Conservation (phyloP, 352 stramenopile genomes). For the Globisporangium takayamanum region DNA sequence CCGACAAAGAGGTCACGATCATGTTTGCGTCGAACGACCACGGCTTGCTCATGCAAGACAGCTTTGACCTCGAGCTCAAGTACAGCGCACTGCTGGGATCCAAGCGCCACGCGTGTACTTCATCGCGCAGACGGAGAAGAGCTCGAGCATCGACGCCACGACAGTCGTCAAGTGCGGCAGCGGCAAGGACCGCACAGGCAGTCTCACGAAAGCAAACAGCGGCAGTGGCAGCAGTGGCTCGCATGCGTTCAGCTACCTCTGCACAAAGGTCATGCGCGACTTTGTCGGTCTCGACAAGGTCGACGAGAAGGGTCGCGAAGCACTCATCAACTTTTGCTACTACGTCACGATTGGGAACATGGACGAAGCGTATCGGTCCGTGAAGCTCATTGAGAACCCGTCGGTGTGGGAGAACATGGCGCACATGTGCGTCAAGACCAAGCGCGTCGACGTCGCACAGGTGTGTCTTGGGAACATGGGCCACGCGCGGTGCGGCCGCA, state of each 20-base stretch:
- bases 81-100: slow-evolving; percentile 78
- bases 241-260: slow-evolving; percentile 39
- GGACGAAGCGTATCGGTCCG: slow-evolving; percentile 91
- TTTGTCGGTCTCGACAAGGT: slow-evolving; percentile 90
- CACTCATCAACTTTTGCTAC: slow-evolving; percentile 94
- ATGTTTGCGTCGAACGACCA: slow-evolving; percentile 90
- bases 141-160: slow-evolving; percentile 26
- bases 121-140: slow-evolving; percentile 43
- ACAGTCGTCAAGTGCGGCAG: slow-evolving; percentile 31
- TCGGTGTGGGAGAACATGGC: slow-evolving; percentile 96
- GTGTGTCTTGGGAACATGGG: slow-evolving; percentile 94
- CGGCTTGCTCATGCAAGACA: slow-evolving; percentile 89
- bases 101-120: slow-evolving; percentile 80
- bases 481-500: slow-evolving; percentile 87
- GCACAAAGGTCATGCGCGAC: slow-evolving; percentile 88
- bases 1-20: slow-evolving; percentile 86
- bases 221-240: slow-evolving; percentile 16
- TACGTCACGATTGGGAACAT: slow-evolving; percentile 94
- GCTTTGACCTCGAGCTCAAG: slow-evolving; percentile 79
- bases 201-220: slow-evolving; percentile 10
- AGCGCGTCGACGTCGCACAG: slow-evolving; percentile 91
- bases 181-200: slow-evolving; percentile 24
- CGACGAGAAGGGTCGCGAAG: slow-evolving; percentile 75
- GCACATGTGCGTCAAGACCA: slow-evolving; percentile 95
- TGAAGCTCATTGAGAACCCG: slow-evolving; percentile 90